phyloP scores from a whole-genome alignment of 75 land plant genomes.

The Larix kaempferi region DNA sequence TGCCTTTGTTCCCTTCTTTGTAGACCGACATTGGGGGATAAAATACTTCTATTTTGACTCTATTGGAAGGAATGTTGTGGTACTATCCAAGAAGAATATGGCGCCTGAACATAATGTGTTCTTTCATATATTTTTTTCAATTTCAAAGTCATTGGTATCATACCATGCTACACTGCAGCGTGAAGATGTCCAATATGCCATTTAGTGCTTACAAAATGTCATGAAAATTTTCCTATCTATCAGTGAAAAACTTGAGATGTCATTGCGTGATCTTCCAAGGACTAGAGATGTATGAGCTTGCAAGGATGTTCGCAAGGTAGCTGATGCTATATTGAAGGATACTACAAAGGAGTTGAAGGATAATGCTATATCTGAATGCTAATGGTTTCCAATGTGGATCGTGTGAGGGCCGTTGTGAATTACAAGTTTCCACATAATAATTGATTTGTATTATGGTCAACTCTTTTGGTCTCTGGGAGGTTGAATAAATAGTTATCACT shows the following conservation, averaged over 20 bases:
- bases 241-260: slow-evolving; percentile 81
- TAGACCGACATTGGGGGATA: slow-evolving; percentile 57
- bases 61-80: slow-evolving; percentile 81
- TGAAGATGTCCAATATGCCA: slow-evolving; percentile 40
- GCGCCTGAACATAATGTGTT: slow-evolving; percentile 73
- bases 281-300: slow-evolving; percentile 89
- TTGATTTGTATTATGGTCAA: too few species aligned
- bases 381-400: too few species aligned
- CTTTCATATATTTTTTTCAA: slow-evolving; percentile 53
- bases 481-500: too few species aligned
- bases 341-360: slow-evolving; percentile 73
- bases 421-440: too few species aligned
- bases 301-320: slow-evolving; percentile 77
- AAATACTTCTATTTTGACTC: slow-evolving; percentile 90
- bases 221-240: slow-evolving; percentile 46
- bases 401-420: too few species aligned
- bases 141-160: too few species aligned
- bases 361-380: too few species aligned
- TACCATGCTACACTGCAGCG: too few species aligned
- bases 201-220: slow-evolving; percentile 64
- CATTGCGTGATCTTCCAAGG: slow-evolving; percentile 80
- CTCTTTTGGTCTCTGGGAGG: too few species aligned
- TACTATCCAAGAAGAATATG: slow-evolving; percentile 74
- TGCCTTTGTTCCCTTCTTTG: slow-evolving; percentile 61
- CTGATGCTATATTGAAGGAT: slow-evolving; percentile 70